A percentile compares a stretch with the other conserved stretches of the same genome.
These are phyloP conservation scores for Ophiocytium majus DNA, from an alignment of 352 stramenopile species.

Conservation along the genomic window DNA sequence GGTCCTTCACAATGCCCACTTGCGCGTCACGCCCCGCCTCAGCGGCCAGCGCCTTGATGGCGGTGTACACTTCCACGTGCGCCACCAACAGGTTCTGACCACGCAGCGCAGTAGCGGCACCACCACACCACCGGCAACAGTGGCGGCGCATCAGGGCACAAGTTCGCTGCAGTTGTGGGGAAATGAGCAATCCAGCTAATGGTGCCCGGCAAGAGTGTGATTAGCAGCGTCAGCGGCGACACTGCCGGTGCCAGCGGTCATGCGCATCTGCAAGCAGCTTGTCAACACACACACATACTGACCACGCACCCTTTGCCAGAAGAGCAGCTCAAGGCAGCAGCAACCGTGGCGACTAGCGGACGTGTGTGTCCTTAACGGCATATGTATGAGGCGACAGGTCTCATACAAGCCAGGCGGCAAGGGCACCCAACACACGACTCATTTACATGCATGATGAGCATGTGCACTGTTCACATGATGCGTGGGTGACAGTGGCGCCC, in stretches of 20 bases:
- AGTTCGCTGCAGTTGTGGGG: neutral
- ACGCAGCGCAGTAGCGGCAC: neutral
- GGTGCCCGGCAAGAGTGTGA: too few species aligned
- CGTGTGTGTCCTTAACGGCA: too few species aligned
- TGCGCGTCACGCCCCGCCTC: conserved; percentile 25
- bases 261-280: neutral
- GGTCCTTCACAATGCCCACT: conserved; percentile 47
- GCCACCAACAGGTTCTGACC: conserved; percentile 39
- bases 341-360: too few species aligned
- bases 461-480: neutral
- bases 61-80: conserved; percentile 33
- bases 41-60: conserved; percentile 24
- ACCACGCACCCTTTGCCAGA: too few species aligned
- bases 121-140: neutral
- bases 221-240: too few species aligned
- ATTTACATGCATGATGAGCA: neutral
- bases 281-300: neutral
- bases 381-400: neutral
- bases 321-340: too few species aligned
- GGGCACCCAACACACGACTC: neutral
- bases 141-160: neutral
- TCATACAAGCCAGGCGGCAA: neutral
- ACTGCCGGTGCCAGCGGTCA: neutral
- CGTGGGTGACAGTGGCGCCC: too few species aligned
- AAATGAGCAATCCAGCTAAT: too few species aligned